Evolutionary conservation across 768 basidiomycete species (phyloP).

Genomic region (Termitomyces eurrhizus): DNA sequence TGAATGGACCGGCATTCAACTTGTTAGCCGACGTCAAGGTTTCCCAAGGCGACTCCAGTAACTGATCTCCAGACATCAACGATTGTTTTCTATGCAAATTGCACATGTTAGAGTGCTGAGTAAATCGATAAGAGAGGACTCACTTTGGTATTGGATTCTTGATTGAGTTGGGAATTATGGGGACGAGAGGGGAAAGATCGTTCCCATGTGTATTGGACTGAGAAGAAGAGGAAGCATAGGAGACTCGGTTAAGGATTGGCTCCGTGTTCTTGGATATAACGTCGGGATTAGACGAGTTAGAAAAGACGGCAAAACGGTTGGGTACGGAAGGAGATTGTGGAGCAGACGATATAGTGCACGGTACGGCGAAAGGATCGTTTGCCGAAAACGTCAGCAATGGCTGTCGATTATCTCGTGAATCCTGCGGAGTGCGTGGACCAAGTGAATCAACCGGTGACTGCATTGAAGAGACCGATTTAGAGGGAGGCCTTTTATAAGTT

Average conservation of each 20-base stretch:
- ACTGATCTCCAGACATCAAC: conserved; percentile 17
- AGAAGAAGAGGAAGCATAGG: conserved; percentile 58
- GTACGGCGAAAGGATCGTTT: conserved; percentile 55
- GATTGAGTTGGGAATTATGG: background rate
- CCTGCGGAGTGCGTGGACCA: conserved; percentile 52
- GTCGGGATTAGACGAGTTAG: conserved; percentile 47
- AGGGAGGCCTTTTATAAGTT: conserved; percentile 38
- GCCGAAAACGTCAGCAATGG: conserved; percentile 64
- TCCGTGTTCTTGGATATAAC: conserved; percentile 36
- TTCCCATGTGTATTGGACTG: conserved; percentile 37
- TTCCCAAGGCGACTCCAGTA: conserved; percentile 22
- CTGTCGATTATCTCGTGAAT: conserved; percentile 37
- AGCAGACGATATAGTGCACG: conserved; percentile 38
- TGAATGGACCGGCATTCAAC: conserved; percentile 24
- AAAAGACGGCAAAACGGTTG: conserved; percentile 50
- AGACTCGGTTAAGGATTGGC: conserved; percentile 38
- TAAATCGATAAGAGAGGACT: background rate
- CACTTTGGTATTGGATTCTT: conserved; percentile 18
- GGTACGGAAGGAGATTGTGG: conserved; percentile 38
- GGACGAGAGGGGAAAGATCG: conserved; percentile 22
- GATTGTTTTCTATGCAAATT: conserved; percentile 25
- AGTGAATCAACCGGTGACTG: conserved; percentile 51
- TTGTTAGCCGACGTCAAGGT: conserved; percentile 14
- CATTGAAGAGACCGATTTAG: conserved; percentile 57
- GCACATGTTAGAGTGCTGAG: conserved; percentile 10